Evolutionary conservation across 768 basidiomycete genomes (phyloP).

Genomic region (Kwoniella dejecticola): DNA sequence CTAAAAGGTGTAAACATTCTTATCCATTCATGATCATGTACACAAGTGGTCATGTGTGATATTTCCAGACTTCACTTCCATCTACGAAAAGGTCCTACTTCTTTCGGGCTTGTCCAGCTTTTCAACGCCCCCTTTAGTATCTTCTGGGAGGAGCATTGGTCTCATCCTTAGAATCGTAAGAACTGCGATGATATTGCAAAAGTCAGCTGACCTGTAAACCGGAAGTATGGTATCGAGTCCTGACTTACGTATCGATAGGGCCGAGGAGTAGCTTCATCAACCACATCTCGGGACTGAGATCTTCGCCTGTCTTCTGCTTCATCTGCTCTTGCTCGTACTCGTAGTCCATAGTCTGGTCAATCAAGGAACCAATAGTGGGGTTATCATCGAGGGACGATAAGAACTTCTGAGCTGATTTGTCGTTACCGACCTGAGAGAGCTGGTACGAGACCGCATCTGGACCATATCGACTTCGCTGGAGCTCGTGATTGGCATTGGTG

Average conservation of each 20-base stretch:
- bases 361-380: slow-evolving; percentile 53
- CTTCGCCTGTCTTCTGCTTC: slow-evolving; percentile 41
- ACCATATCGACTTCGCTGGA: slow-evolving; percentile 48
- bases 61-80: no score
- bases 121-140: background rate
- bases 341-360: slow-evolving; percentile 53
- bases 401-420: slow-evolving; percentile 48
- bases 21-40: no score
- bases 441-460: slow-evolving; percentile 54
- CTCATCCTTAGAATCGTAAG: slow-evolving; percentile 46
- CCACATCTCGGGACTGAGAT: slow-evolving; percentile 54
- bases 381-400: slow-evolving; percentile 53
- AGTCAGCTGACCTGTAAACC: no score
- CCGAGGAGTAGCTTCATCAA: slow-evolving; percentile 55
- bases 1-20: no score
- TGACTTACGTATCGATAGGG: slow-evolving; percentile 42
- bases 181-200: slow-evolving; percentile 13
- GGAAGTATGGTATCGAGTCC: no score
- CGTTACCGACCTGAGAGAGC: slow-evolving; percentile 53
- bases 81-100: no score
- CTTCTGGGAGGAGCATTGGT: slow-evolving; percentile 10
- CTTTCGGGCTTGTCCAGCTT: no score
- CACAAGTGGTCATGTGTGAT: no score
- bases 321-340: slow-evolving; percentile 49
- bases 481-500: slow-evolving; percentile 47